Evolutionary conservation across 1,284 basidiomycete genomes (phyloP).

Genomic region (Sphagnurus paluster): DNA sequence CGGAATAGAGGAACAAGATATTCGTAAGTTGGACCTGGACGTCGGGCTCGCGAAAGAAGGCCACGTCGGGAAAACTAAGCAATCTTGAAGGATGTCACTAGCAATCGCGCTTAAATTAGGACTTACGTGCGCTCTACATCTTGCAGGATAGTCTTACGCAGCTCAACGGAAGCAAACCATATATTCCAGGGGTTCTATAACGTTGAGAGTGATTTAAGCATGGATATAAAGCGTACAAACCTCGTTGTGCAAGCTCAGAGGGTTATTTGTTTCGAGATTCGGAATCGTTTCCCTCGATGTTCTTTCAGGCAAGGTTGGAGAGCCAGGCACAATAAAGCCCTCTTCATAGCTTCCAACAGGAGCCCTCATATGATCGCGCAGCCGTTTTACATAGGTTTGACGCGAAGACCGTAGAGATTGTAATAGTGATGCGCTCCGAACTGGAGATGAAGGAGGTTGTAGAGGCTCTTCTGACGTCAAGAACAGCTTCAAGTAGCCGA

Average conservation of each 20-base stretch:
- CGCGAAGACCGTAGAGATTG: conserved; percentile 48
- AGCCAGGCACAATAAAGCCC: conserved; percentile 56
- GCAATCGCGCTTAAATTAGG: conserved; percentile 7
- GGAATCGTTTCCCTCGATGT: conserved; percentile 30
- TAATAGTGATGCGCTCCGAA: conserved; percentile 43
- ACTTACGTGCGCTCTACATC: conserved; percentile 91
- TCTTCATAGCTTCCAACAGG: conserved; percentile 80
- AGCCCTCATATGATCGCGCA: conserved; percentile 69
- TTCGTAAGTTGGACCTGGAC: conserved; percentile 83
- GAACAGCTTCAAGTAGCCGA: conserved; percentile 50
- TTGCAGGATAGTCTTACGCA: conserved; percentile 84
- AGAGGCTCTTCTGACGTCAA: conserved; percentile 59
- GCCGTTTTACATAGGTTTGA: conserved; percentile 47
- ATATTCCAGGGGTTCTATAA: conserved; percentile 87
- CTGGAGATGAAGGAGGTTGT: conserved; percentile 41
- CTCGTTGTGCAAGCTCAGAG: conserved; percentile 82
- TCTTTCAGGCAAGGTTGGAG: conserved; percentile 37
- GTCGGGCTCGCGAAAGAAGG: conserved; percentile 76
- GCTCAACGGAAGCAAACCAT: conserved; percentile 87
- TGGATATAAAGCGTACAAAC: conserved; percentile 32
- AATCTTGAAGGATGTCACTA: conserved; percentile 11
- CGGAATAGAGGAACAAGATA: conserved; percentile 81
- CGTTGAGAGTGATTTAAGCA: no score
- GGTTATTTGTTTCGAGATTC: conserved; percentile 78
- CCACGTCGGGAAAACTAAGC: conserved; percentile 83